phyloP scores from a whole-genome alignment of 2,329 filamentous ascomycete species.

The Diaporthe vexans region DNA sequence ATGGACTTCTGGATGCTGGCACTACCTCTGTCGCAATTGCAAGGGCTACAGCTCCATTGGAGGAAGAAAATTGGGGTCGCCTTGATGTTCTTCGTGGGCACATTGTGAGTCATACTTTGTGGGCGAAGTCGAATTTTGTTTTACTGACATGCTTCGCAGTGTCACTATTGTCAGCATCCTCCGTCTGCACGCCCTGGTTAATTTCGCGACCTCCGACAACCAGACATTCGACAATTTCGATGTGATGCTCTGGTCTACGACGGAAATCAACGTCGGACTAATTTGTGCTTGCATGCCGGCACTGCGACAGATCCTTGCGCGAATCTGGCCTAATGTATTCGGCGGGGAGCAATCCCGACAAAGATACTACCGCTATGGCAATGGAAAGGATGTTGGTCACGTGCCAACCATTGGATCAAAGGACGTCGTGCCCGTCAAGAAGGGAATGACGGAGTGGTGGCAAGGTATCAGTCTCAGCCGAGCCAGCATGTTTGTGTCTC shows the following conservation, averaged over 20 bases:
- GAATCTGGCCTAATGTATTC: conserved; percentile 26
- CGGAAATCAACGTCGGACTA: conserved; percentile 52
- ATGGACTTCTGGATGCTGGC: conserved; percentile 60
- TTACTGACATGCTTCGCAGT: neutral
- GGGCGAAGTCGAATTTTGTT: accelerated
- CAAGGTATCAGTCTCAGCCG: conserved; percentile 17
- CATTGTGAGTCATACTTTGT: conserved; percentile 48
- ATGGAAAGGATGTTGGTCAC: neutral
- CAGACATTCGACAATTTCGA: conserved; percentile 50
- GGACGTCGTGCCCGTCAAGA: neutral
- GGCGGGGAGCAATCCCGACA: conserved; percentile 15
- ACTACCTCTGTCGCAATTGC: conserved; percentile 56
- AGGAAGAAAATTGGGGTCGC: conserved; percentile 59
- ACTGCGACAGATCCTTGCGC: conserved; percentile 32
- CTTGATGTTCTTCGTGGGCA: conserved; percentile 60
- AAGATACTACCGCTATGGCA: conserved; percentile 21
- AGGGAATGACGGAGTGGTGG: conserved; percentile 22
- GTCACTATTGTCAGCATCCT: conserved; percentile 53
- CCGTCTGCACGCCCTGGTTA: conserved; percentile 48
- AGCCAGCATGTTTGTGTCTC: conserved; percentile 30
- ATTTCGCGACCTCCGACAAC: conserved; percentile 49
- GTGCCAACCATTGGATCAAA: conserved; percentile 1
- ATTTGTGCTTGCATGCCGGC: conserved; percentile 47
- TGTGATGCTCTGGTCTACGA: conserved; percentile 50
- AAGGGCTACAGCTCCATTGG: conserved; percentile 52